These are phyloP conservation scores for Chrysoporthe austroafricana DNA, from an alignment of 2,329 filamentous ascomycete genomes.

Conservation along the genomic window DNA sequence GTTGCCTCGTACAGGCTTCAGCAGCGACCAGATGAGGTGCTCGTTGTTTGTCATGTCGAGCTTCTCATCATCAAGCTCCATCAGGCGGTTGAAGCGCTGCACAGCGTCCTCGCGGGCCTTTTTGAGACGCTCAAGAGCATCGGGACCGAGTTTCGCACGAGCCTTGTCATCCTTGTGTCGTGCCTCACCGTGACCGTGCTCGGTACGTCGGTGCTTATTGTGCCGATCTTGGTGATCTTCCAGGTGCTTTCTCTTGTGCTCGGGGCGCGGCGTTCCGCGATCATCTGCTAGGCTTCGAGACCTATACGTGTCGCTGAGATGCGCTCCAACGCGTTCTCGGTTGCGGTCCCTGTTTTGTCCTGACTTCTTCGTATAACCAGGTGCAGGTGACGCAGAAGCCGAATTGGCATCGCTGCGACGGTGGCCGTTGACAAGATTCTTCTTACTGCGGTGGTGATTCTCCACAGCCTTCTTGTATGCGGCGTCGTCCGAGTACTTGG, in stretches of 20 bases:
- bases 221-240: constrained; percentile 55
- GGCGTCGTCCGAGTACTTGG: constrained; percentile 77
- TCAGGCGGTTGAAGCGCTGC: constrained; percentile 43
- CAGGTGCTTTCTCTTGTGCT: constrained; percentile 65
- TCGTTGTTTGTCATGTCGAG: constrained; percentile 40
- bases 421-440: constrained; percentile 69
- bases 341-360: constrained; percentile 53
- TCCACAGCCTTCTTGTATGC: constrained; percentile 80
- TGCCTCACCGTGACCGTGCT: constrained; percentile 46
- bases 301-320: constrained; percentile 53
- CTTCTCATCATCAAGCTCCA: constrained; percentile 41
- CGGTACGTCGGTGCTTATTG: constrained; percentile 56
- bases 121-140: constrained; percentile 42
- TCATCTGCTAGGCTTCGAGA: constrained; percentile 57
- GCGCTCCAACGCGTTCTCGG: constrained; percentile 52
- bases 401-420: constrained; percentile 63
- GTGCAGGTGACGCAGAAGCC: constrained; percentile 73
- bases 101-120: constrained; percentile 40
- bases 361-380: constrained; percentile 53
- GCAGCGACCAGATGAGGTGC: constrained; percentile 44
- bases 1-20: constrained; percentile 42
- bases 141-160: constrained; percentile 40
- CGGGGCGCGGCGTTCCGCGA: constrained; percentile 53
- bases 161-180: constrained; percentile 46
- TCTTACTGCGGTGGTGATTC: constrained; percentile 94